Conservation (phyloP, 805 yeast genomes). For the Candida succiphila region DNA sequence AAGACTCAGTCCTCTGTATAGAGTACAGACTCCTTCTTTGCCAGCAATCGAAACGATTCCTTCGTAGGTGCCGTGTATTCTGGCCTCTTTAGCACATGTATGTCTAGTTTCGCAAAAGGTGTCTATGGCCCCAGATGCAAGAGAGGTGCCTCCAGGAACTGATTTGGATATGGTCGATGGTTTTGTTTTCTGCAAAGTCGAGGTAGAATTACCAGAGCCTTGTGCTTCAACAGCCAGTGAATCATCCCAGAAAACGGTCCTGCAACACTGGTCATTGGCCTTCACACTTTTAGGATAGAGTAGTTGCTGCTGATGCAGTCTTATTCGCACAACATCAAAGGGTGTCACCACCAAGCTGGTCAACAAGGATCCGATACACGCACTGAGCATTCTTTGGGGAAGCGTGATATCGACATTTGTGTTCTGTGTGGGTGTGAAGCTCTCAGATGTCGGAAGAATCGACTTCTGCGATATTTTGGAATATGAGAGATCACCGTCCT, state of each 20-base stretch:
- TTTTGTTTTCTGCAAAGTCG: neutral
- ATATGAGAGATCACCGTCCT: constrained; percentile 11
- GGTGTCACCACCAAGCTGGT: constrained; percentile 74
- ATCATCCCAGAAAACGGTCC: constrained; percentile 25
- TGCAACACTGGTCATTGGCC: constrained; percentile 23
- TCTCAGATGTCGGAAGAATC: neutral
- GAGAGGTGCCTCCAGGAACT: constrained; percentile 13
- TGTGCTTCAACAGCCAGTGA: neutral
- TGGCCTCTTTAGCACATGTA: constrained; percentile 30
- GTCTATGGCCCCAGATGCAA: constrained; percentile 6
- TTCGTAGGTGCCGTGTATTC: constrained; percentile 60
- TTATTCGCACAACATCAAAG: constrained; percentile 67
- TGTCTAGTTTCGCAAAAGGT: constrained; percentile 26
- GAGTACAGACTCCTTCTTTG: constrained; percentile 64
- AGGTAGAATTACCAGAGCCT: neutral
- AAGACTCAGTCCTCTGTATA: constrained; percentile 85
- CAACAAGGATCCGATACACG: constrained; percentile 64
- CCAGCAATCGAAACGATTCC: constrained; percentile 58
- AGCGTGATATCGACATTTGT: constrained; percentile 28
- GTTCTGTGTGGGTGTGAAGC: neutral
- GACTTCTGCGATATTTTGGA: neutral
- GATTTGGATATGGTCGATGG: constrained; percentile 4
- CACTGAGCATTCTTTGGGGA: constrained; percentile 64
- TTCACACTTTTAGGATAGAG: constrained; percentile 28
- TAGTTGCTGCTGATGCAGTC: constrained; percentile 71